Base-by-base conservation (phyloP, 2,329 filamentous ascomycete species). In the Claviceps spartinae region DNA sequence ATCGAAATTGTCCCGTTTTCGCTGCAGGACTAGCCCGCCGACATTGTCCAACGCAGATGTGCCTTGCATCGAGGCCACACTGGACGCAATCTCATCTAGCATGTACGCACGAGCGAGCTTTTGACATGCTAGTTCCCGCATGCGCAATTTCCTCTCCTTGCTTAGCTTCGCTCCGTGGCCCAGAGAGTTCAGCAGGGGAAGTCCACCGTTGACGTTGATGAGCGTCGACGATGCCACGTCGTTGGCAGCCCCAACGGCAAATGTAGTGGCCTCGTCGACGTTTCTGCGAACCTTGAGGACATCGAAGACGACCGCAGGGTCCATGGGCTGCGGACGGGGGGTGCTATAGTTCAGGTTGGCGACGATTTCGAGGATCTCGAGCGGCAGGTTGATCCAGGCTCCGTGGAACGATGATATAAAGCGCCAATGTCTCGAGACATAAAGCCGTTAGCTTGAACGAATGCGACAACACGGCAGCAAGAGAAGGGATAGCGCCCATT, bases 381-480 rank as follows among this genome's bases (percentile, higher is more conserved):
- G 78, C 20, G 86, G 85, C 52, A 91, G 73, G 66, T 88, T 83
- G 14, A 90, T 78, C 88, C 88, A 93, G 58, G 86, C 82, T 24
- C 87, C 88, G 63, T 90, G 83, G 62, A 87, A 93, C 30, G 83
- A 85, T 22, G 86, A 89, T 54, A 93, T 89, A 65, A 88, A 88
- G 57, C 82, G 79, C 87, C 86, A 91, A 69, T 91, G 86, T 65
- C 87, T 91, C 48, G 22, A 40, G 20, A 38, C 1, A 48, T 4
- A 13, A 34, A 9, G 30, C 3, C 5, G 11, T 24, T 34, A 34
- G 26, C 30, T 46, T 30, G 8, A 4, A 34, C 5, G 2, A 5
- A 2, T 5, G 11, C 2, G 42, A 6, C 22, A 1, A 24, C 5
- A 3, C 42, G 22, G 3, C 6, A 18, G 9, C 3, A 14, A 22